A percentile compares a stretch with the other conserved stretches of the same genome.
These are phyloP conservation scores for Aspergillus sclerotioniger DNA, from an alignment of 495 filamentous ascomycete species.

Conservation along the genomic window DNA sequence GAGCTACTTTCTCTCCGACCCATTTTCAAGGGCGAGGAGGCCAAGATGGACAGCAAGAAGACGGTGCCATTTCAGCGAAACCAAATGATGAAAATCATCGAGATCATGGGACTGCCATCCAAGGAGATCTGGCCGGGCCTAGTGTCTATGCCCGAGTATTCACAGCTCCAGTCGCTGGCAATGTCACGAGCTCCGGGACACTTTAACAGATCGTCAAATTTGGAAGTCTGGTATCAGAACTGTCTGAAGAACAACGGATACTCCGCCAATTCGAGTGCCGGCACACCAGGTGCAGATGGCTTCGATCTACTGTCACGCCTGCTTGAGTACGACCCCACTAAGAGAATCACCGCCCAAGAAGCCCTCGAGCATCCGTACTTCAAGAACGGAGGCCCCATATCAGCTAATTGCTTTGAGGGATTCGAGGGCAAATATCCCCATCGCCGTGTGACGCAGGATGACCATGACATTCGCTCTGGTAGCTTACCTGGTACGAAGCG, in stretches of 20 bases:
- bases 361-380: slow-evolving; percentile 91
- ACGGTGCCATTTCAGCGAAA: slow-evolving; percentile 96
- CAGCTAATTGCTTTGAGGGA: slow-evolving; percentile 86
- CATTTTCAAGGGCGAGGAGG: slow-evolving; percentile 98
- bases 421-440: slow-evolving; percentile 83
- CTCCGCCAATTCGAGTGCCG: slow-evolving; percentile 44
- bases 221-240: slow-evolving; percentile 66
- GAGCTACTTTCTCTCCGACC: slow-evolving; percentile 87
- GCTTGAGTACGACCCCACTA: slow-evolving; percentile 90
- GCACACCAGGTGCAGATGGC: slow-evolving; percentile 68
- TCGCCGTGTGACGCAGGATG: slow-evolving; percentile 85
- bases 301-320: slow-evolving; percentile 77
- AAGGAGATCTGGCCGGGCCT: slow-evolving; percentile 89
- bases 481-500: slow-evolving; percentile 90
- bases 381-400: slow-evolving; percentile 59
- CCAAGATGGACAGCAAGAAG: slow-evolving; percentile 98
- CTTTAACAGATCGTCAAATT: slow-evolving; percentile 45
- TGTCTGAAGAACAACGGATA: slow-evolving; percentile 59
- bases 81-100: slow-evolving; percentile 98
- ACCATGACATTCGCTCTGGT: slow-evolving; percentile 87
- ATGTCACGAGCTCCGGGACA: slow-evolving; percentile 41
- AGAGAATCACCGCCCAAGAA: slow-evolving; percentile 77
- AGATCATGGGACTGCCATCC: slow-evolving; percentile 86
- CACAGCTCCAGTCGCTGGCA: slow-evolving; percentile 65
- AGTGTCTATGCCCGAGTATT: slow-evolving; percentile 75